Base-by-base conservation (phyloP, 345 rosid species). In the Durio zibethinus region DNA sequence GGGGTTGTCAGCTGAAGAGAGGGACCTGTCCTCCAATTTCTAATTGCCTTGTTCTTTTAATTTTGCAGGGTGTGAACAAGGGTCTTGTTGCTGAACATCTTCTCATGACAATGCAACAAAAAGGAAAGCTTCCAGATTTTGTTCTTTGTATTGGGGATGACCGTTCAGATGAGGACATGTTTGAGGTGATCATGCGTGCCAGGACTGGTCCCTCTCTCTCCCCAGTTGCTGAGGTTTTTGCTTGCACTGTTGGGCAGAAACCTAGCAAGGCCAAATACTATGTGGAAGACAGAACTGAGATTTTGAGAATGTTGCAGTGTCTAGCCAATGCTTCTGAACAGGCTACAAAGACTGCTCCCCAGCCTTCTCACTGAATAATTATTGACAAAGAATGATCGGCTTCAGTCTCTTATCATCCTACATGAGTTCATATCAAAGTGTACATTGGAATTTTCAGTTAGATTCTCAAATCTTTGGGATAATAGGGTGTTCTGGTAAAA, bases 211-310 rank as follows among this genome's bases (percentile, higher is more conserved):
- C 89, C 18, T 81, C 80, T 2, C 89, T 94, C 57, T 90, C 98
- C 21, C 98, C 98, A 0, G 90, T 91, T 10, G 97, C 98, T 0
- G 97, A 94, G 82, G 92, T 94, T 10, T 94, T 94, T 73, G 92
- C 98, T 18, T 94, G 98, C 85, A 91, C 98, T 0, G 98, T 93
- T 20, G 98, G 98, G 31, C 97, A 88, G 84, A 94, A 91, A 76
- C 97, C 95, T 15, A 94, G 97, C 88, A 93, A 91, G 81, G 98
- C 97, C 74, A 94, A 91, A 81, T 94, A 94, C 88, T 94, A 92
- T 77, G 82, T 93, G 75, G 98, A 93, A 76, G 98, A 93, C 80
- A 89, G 95, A 0, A 76, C 84, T 0, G 98, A 91, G 84, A 91
- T 94, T 23, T 71, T 89, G 79, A 88, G 89, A 85, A 89, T 91